A percentile compares a stretch with the other conserved stretches of the same genome.
Evolutionary conservation across 306 rosid species (phyloP).

Genomic region (Aeschynomene evenia): DNA sequence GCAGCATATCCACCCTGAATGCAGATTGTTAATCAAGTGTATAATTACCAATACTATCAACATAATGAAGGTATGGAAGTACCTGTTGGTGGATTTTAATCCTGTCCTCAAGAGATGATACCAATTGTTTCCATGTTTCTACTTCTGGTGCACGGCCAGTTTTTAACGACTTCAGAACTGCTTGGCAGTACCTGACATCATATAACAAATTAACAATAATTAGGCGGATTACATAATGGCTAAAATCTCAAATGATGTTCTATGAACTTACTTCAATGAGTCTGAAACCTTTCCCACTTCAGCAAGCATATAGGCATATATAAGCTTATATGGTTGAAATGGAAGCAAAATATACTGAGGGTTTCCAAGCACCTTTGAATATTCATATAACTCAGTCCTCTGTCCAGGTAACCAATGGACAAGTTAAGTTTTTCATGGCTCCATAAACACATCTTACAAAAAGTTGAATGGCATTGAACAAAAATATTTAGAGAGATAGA

Average conservation of each 20-base stretch:
- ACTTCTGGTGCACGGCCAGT: constrained; percentile 83
- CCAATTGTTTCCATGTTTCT: constrained; percentile 78
- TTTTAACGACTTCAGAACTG: constrained; percentile 70
- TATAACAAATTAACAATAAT: constrained; percentile 21
- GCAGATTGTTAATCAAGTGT: constrained; percentile 18
- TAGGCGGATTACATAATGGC: constrained; percentile 21
- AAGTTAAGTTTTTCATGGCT: constrained; percentile 22
- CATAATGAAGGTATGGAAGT: constrained; percentile 17
- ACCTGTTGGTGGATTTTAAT: constrained; percentile 87
- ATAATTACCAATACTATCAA: constrained; percentile 17
- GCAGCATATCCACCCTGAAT: constrained; percentile 83
- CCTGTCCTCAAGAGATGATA: constrained; percentile 85
- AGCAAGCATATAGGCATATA: constrained; percentile 88
- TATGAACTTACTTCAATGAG: constrained; percentile 69
- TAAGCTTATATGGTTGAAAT: constrained; percentile 89
- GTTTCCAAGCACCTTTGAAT: constrained; percentile 91
- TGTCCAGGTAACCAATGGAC: constrained; percentile 43
- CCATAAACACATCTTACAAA: background rate
- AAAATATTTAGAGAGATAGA: background rate
- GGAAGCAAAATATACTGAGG: constrained; percentile 87
- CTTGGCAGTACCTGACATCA: constrained; percentile 76
- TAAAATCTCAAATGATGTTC: constrained; percentile 23
- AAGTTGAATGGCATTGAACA: background rate
- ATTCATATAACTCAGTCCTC: constrained; percentile 95
- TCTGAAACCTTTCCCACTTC: constrained; percentile 94